Conservation (phyloP, 2,329 filamentous ascomycete genomes). For the Camillea tinctor region DNA sequence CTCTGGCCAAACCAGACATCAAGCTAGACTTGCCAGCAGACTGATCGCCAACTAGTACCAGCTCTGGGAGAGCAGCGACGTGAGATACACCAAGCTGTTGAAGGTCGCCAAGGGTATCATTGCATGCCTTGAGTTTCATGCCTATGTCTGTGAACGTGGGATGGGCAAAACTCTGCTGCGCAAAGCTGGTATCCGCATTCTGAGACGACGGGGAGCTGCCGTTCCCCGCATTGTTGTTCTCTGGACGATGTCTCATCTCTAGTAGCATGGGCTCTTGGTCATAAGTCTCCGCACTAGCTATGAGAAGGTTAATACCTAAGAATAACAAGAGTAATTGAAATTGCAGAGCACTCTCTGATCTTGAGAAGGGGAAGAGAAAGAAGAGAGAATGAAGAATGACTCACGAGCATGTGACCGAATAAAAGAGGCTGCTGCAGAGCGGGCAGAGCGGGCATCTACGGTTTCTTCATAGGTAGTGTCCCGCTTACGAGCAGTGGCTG, state of each 20-base stretch:
- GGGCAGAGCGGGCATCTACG: slow-evolving; percentile 18
- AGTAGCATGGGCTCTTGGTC: slow-evolving; percentile 27
- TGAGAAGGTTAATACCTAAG: slow-evolving; percentile 5
- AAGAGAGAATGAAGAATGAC: background rate
- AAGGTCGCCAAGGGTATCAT: slow-evolving; percentile 66
- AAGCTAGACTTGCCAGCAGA: slow-evolving; percentile 74
- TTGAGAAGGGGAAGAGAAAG: background rate
- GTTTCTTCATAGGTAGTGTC: slow-evolving; percentile 10
- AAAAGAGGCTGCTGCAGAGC: slow-evolving; percentile 23
- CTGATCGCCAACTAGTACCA: slow-evolving; percentile 83
- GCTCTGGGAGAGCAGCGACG: slow-evolving; percentile 69
- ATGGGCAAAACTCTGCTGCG: slow-evolving; percentile 34
- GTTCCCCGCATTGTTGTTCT: slow-evolving; percentile 1
- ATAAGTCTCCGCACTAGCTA: slow-evolving; percentile 27
- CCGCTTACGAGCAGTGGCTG: slow-evolving; percentile 7
- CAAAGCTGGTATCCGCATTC: slow-evolving; percentile 27
- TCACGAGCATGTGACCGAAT: slow-evolving; percentile 28
- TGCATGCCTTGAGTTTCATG: slow-evolving; percentile 61
- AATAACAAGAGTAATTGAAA: too few species aligned
- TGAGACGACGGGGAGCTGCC: slow-evolving; percentile 23
- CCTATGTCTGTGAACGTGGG: slow-evolving; percentile 55
- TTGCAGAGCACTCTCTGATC: background rate
- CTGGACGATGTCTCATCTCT: slow-evolving; percentile 21
- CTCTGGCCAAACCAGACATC: slow-evolving; percentile 51
- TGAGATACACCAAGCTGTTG: slow-evolving; percentile 72